Evolutionary conservation across 805 yeast genomes (phyloP), one percentile per base, ranked within the genome.

Genomic region (Komagataella pseudopastoris): DNA sequence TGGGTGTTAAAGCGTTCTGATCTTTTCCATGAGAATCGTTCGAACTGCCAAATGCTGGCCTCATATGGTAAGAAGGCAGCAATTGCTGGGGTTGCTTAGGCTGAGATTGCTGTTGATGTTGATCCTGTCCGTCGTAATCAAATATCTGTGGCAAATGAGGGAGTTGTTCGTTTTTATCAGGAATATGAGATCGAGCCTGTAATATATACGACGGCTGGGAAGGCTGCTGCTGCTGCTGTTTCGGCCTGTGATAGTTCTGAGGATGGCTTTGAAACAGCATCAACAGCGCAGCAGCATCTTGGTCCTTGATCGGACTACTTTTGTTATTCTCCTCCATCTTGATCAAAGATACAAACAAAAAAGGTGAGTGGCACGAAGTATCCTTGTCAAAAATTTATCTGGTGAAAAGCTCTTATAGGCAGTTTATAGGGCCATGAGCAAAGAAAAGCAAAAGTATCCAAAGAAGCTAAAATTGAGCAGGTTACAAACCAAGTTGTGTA

Each of bases 251-350:
- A 49, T 23, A 12, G 23, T 20, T 39, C 24, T 44, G 49, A 30
- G 51, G 51, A 50, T 66, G 69, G 48, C 64, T 61, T 24, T 70
- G 68, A 49, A 68, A 66, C n/a, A 68, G 56, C 70, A 68, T 67
- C 52, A 68, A 54, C 49, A 68, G 55, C 6, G 68, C 71, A 18
- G 71, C 71, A n/a, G 71, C 71, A 53, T 68, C 71, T 39, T 56
- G 60, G 51, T 68, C 71, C 23, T 55, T 62, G 36, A 46, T 22
- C 7, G 47, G 30, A 30, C 39, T 30, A 30, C 39, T 30, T 30
- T 30, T 14, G 8, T 30, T 30, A 10, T 30, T 10, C 14, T 30
- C 39, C 10, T n/a, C 5, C 39, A 30, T 30, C 14, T 30, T 4
- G 12, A 30, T 7, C 39, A 30, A 14, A 30, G 39, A 8, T 30